Conservation (phyloP, 2,329 filamentous ascomycete genomes). For the Neocatenulostroma microsporum region DNA sequence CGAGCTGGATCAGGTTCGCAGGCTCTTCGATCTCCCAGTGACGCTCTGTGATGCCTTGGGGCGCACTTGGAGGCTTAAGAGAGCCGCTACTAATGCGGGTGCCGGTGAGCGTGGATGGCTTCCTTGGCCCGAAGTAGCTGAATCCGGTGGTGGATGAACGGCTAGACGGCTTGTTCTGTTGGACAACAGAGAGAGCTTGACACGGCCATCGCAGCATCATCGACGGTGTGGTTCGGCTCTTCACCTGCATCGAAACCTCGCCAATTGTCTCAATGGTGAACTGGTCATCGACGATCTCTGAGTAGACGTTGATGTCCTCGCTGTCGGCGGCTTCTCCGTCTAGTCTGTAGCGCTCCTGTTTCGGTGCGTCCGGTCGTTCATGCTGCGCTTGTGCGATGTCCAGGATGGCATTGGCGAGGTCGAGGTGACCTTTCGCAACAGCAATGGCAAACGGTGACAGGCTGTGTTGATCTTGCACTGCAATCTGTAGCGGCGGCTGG, state of each 20-base stretch:
- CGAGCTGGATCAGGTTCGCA: slow-evolving; percentile 24
- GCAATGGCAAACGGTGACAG: slow-evolving; percentile 62
- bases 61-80: slow-evolving; percentile 5
- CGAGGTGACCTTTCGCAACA: slow-evolving; percentile 56
- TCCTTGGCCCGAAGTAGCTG: slow-evolving; percentile 13
- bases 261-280: slow-evolving; percentile 73
- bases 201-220: slow-evolving; percentile 40
- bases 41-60: slow-evolving; percentile 5
- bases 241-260: slow-evolving; percentile 59
- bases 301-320: slow-evolving; percentile 29
- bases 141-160: slow-evolving; percentile 5
- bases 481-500: slow-evolving; percentile 56
- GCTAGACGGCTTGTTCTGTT: slow-evolving; percentile 5
- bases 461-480: slow-evolving; percentile 44
- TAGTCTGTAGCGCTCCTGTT: slow-evolving; percentile 13
- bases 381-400: slow-evolving; percentile 66
- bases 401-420: slow-evolving; percentile 58
- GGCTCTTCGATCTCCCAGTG: slow-evolving; percentile 10
- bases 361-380: slow-evolving; percentile 34
- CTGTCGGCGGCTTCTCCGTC: slow-evolving; percentile 26
- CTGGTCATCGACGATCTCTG: slow-evolving; percentile 54
- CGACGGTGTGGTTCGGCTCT: slow-evolving; percentile 53
- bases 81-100: slow-evolving; percentile 13
- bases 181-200: slow-evolving; percentile 1
- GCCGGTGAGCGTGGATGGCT: slow-evolving; percentile 9